These are phyloP conservation scores for Pleomassaria siparia DNA, from an alignment of 2,329 filamentous ascomycete species.

Conservation along the genomic window DNA sequence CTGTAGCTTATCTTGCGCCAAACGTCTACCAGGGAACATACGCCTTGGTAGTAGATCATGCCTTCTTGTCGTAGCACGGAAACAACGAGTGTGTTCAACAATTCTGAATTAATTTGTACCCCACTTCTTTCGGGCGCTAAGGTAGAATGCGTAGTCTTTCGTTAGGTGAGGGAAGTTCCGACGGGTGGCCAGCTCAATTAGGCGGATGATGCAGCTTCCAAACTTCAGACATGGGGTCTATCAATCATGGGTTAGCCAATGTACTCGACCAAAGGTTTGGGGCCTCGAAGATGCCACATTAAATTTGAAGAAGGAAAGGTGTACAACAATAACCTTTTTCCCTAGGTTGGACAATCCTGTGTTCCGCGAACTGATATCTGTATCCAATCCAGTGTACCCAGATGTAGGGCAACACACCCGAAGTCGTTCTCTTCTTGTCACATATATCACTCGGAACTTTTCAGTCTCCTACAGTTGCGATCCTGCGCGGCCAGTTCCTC, in stretches of 20 bases:
- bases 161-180: not conserved
- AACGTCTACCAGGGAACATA: not conserved
- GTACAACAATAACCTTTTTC: not conserved
- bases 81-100: not conserved
- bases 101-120: not conserved
- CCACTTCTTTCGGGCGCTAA: not conserved
- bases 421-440: not conserved
- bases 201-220: not conserved
- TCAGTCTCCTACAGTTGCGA: not conserved
- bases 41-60: too few relatives aligned
- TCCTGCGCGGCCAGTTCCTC: not conserved
- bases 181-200: not conserved
- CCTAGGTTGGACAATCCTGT: too few relatives aligned
- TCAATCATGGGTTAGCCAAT: too few relatives aligned
- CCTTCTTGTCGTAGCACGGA: not conserved
- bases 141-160: not conserved
- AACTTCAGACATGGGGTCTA: not conserved
- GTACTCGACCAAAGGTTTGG: too few relatives aligned
- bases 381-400: not conserved
- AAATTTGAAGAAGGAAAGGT: not conserved
- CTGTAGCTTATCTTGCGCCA: not conserved
- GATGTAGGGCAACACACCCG: not conserved
- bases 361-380: too few relatives aligned
- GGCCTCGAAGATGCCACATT: not conserved
- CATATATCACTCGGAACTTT: not conserved